These are phyloP conservation scores for Botrytis elliptica DNA, from an alignment of 2,329 filamentous ascomycete species.

Conservation along the genomic window DNA sequence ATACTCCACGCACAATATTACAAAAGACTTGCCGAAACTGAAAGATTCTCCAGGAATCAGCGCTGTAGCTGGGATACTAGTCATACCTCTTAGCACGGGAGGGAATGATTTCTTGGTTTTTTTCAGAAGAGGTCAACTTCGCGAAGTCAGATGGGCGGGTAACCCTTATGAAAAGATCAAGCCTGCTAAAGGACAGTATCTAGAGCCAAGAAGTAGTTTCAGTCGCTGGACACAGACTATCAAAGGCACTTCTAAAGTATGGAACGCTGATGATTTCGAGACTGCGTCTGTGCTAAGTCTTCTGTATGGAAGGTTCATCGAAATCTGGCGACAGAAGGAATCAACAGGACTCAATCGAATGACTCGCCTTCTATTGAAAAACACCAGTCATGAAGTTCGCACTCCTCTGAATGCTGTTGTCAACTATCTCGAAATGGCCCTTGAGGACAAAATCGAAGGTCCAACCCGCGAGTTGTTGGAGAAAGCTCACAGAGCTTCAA, in stretches of 20 bases:
- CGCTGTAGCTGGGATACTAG: conserved; percentile 74
- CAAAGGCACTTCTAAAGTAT: conserved; percentile 77
- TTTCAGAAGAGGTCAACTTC: conserved; percentile 74
- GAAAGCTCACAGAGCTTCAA: conserved; percentile 85
- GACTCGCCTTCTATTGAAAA: conserved; percentile 60
- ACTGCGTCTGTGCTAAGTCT: conserved; percentile 84
- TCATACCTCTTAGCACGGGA: conserved; percentile 74
- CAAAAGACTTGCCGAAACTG: conserved; percentile 75
- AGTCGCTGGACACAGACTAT: conserved; percentile 75
- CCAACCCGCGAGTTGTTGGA: conserved; percentile 83
- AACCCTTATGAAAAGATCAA: conserved; percentile 81
- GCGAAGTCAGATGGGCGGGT: conserved; percentile 76
- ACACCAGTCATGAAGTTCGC: conserved; percentile 69
- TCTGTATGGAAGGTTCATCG: conserved; percentile 82
- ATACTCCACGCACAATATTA: conserved; percentile 73
- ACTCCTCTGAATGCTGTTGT: conserved; percentile 92
- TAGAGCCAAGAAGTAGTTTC: conserved; percentile 80
- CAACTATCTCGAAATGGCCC: conserved; percentile 87
- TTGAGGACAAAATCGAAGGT: conserved; percentile 74
- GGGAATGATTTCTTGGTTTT: conserved; percentile 88
- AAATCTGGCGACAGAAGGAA: conserved; percentile 91
- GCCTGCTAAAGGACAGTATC: conserved; percentile 64
- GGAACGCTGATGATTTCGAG: conserved; percentile 84
- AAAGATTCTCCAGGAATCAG: conserved; percentile 76
- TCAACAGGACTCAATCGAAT: conserved; percentile 78